These are phyloP conservation scores for Porphyrellus cyaneotinctus DNA, from an alignment of 768 basidiomycete species.

Conservation along the genomic window DNA sequence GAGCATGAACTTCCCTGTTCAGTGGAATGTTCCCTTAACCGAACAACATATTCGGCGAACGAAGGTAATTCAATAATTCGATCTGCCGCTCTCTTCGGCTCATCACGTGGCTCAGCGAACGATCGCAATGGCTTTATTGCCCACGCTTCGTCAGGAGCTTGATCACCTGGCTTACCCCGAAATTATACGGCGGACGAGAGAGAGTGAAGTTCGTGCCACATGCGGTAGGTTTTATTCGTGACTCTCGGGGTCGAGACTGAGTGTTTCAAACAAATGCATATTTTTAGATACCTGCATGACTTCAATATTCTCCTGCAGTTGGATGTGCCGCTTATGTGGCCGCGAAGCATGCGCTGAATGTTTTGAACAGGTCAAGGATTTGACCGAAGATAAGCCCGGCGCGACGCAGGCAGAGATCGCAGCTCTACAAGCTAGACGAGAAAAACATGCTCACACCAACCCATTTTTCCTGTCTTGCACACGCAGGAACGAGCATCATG, in stretches of 20 bases:
- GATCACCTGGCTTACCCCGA: constrained; percentile 52
- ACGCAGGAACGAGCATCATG: constrained; percentile 64
- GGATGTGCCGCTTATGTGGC: constrained; percentile 90
- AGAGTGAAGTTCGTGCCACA: constrained; percentile 78
- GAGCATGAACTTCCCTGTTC: constrained; percentile 54
- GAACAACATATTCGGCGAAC: constrained; percentile 48
- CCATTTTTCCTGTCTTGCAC: constrained; percentile 75
- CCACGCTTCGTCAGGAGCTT: constrained; percentile 60
- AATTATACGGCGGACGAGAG: constrained; percentile 69
- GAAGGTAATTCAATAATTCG: constrained; percentile 45
- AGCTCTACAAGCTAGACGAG: constrained; percentile 48
- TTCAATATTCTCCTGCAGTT: constrained; percentile 84
- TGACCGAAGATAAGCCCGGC: constrained; percentile 51
- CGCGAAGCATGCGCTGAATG: constrained; percentile 88
- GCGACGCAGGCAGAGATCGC: constrained; percentile 47
- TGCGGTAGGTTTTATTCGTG: constrained; percentile 55
- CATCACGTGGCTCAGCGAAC: constrained; percentile 44
- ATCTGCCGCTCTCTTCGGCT: constrained; percentile 3
- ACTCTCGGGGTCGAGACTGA: constrained; percentile 1
- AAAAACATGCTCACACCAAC: constrained; percentile 59
- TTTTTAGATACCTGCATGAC: constrained; percentile 86
- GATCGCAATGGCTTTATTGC: constrained; percentile 65
- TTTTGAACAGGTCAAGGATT: constrained; percentile 60
- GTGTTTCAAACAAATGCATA: constrained; percentile 6
- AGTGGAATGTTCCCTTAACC: constrained; percentile 62